Base-by-base conservation (phyloP, 2,329 filamentous ascomycete species). In the Bipolaris oryzae region DNA sequence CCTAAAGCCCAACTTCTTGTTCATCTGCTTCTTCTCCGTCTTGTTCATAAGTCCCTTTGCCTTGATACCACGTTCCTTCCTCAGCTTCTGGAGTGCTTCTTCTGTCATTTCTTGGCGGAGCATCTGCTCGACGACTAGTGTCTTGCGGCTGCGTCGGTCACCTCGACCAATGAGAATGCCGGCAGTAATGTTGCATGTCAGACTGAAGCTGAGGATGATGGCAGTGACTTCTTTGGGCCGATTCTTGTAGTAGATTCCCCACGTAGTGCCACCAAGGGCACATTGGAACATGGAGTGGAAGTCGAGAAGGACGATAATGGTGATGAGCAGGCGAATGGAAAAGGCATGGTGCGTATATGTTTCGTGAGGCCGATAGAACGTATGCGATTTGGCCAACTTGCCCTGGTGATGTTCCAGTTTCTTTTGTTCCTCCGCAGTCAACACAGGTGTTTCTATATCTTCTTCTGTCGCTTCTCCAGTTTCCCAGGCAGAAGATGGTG, bases 331-430 rank as follows among this genome's bases (percentile, higher is more conserved):
- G 31, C 84, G 82, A 1, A 93, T 79, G 0, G 91, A 91, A 60
- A 96, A 96, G 0, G 91, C 89, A 70, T 86, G 82, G 72, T 96
- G 91, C 0, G 91, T 96, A n/a, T 85, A 81, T 0, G 91, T 96
- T 74, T 96, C 91, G 74, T 95, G 89, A 0, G 91, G 91, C 66
- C 92, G 92, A 80, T 95, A 96, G 76, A 94, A 96, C 5, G 89
- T 92, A 73, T 96, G 91, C 0, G 89, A 92, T 63, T 89, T 90
- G 61, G 89, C 82, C 63, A 95, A 88, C 69, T 93, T 94, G 65
- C 81, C 83, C 69, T 93, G 89, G 68, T 96, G 91, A 71, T 95
- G 87, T 44, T 87, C 82, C 10, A 96, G 81, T 43, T 83, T 85
- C 58, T 82, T 81, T 69, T 92, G 89, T 73, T 95, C 89, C 53